These are phyloP conservation scores for Lecanosticta acicola DNA, from an alignment of 2,329 filamentous ascomycete genomes.

Conservation along the genomic window DNA sequence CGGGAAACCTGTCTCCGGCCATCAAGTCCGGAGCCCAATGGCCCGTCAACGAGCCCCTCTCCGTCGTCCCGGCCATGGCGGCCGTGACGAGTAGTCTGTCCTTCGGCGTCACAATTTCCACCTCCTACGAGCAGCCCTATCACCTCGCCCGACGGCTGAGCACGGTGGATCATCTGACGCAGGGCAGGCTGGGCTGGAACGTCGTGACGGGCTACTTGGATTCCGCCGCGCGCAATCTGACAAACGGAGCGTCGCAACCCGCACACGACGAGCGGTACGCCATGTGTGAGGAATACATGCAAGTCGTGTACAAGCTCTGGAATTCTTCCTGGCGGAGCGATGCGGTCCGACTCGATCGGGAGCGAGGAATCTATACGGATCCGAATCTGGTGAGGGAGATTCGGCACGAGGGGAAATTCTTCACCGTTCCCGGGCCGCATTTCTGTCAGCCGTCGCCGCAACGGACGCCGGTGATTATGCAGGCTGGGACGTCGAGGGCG, in stretches of 20 bases:
- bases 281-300: constrained; percentile 59
- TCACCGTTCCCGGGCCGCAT: constrained; percentile 59
- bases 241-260: constrained; percentile 49
- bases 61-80: constrained; percentile 61
- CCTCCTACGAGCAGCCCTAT: constrained; percentile 65
- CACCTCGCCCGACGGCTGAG: constrained; percentile 60
- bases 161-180: constrained; percentile 62
- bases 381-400: constrained; percentile 57
- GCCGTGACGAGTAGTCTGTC: constrained; percentile 61
- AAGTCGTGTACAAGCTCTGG: constrained; percentile 58
- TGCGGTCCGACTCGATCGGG: constrained; percentile 56
- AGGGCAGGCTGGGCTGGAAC: constrained; percentile 38
- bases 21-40: constrained; percentile 61
- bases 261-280: constrained; percentile 62
- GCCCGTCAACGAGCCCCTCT: constrained; percentile 65
- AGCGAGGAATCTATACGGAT: constrained; percentile 56
- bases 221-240: constrained; percentile 59
- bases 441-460: constrained; percentile 63
- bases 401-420: constrained; percentile 61
- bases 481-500: constrained; percentile 62
- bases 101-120: constrained; percentile 63
- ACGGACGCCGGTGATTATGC: constrained; percentile 62
- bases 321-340: constrained; percentile 63
- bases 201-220: constrained; percentile 65
- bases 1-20: constrained; percentile 54